Base-by-base conservation (phyloP, 2,329 filamentous ascomycete genomes). In the Cladosporium sp. region DNA sequence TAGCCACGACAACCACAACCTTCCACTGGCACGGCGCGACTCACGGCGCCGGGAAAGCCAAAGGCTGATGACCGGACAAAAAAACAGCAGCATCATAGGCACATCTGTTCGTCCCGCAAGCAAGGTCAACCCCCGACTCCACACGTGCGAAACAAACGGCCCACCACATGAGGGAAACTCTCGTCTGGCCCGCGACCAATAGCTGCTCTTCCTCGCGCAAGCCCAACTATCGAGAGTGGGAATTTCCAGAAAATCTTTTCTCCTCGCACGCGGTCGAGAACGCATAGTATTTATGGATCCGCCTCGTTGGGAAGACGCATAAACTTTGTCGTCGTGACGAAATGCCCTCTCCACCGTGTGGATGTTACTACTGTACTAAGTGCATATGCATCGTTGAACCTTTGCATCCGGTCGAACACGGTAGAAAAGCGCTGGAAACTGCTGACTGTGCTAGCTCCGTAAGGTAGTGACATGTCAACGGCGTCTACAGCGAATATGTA, bases 121-220 rank as follows among this genome's bases (percentile, higher is more conserved):
- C 36, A 49, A 16, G 39, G 25, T 30, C 25, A 34, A 28, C n/a
- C 57, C 30, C n/a, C 57, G 36, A 25, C 43, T 51, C 28, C 46
- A 61, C 58, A 61, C 58, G 58, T 26, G 58, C 58, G 46, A 61
- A 51, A 51, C 58, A 46, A 36, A 25, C 43, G 46, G 58, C 43
- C 43, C 46, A 34, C 39, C 46, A 30, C 46, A 51, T 46, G 43
- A 61, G 11, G 23, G 8, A 49, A 61, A 54, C 39, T 61, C 58
- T 51, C 26, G 16, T 49, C 11, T 21, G 10, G n/a, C 8, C 39
- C 13, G n/a, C 21, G 18, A 18, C 60, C 60, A 63, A 63, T 63
- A 8, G 23, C 49, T 13, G 51, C 54, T 63, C 30, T 32, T 26
- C 34, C 16, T 16, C 21, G 14, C 3, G 32, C 25, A 11, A 21